Conservation (phyloP, 805 yeast species). For the Blastobotrys chiropterorum region DNA sequence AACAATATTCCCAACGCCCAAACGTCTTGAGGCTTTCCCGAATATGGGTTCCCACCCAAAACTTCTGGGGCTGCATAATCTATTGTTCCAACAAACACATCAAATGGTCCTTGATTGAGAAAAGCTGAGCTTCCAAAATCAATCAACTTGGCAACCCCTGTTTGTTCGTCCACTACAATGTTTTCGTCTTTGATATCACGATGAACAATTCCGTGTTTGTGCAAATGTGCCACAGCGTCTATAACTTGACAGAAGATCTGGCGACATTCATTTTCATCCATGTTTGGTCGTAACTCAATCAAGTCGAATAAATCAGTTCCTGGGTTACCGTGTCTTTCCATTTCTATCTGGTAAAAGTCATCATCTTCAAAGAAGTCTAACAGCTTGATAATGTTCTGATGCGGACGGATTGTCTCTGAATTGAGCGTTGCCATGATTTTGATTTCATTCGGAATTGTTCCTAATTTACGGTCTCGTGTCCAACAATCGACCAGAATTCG, state of each 20-base stretch:
- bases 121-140: conserved; percentile 97
- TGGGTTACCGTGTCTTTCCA: conserved; percentile 84
- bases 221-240: conserved; percentile 75
- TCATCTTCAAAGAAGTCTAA: conserved; percentile 92
- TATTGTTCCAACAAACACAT: conserved; percentile 94
- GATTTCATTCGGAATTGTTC: conserved; percentile 95
- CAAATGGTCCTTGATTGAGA: conserved; percentile 86
- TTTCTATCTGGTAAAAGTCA: conserved; percentile 81
- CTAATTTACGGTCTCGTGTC: conserved; percentile 87
- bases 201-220: conserved; percentile 81
- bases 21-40: conserved; percentile 90
- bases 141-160: conserved; percentile 72
- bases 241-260: conserved; percentile 74
- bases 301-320: conserved; percentile 90
- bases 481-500: conserved; percentile 93
- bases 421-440: conserved; percentile 78
- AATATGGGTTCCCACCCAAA: conserved; percentile 77
- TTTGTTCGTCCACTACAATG: conserved; percentile 71
- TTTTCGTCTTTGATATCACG: conserved; percentile 95
- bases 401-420: conserved; percentile 42
- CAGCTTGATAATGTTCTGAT: conserved; percentile 78
- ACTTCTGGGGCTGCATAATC: conserved; percentile 99
- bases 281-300: conserved; percentile 76
- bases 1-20: conserved; percentile 94
- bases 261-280: conserved; percentile 74